Base-by-base conservation (phyloP, 305 asterid genomes). In the Plantago lanceolata region DNA sequence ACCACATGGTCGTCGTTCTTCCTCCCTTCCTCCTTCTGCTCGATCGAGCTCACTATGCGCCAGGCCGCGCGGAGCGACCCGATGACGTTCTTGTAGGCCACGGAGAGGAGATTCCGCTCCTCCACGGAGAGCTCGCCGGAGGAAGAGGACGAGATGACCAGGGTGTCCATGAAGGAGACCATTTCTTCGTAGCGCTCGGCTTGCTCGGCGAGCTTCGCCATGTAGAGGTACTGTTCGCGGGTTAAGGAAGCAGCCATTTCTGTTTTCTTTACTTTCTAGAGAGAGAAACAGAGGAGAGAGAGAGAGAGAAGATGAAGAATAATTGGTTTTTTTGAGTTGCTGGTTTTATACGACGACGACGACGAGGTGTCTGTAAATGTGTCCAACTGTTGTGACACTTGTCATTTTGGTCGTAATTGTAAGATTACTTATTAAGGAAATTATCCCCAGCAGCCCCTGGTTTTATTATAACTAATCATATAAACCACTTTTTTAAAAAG, bases 181-280 rank as follows among this genome's bases (percentile, higher is more conserved):
- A 83, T 85, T 78, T 85, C 93, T 74, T 85, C 93, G 70, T 85
- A 85, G 56, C 90, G 82, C 68, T 84, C 90, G 51, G 89, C 89
- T 55, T 83, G 89, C 77, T 80, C 89, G 60, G 89, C 88, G 19
- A 81, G 76, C 73, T 82, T 82, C 0, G 92, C 87, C 71, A 80
- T 62, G 81, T 82, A 85, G 8, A 85, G 76, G 68, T 81, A 80
- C 72, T 85, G 88, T 73, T 85, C 88, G 28, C 92, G 76, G 48
- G 75, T 64, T 56, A 73, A 11, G 29, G 84, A 14, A 0, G 59
- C 4, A 2, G 43, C 20, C 45, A 13, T 56, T 11, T 12, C 0
- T 1, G 2, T 40, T 28, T 28, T 24, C 44, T 58, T 71, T 31
- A 48, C 29, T 18, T 47, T 19, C 14, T 21, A 12, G 29, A 48